Conservation (phyloP, 2,329 filamentous ascomycete genomes). For the Clonostachys solani region DNA sequence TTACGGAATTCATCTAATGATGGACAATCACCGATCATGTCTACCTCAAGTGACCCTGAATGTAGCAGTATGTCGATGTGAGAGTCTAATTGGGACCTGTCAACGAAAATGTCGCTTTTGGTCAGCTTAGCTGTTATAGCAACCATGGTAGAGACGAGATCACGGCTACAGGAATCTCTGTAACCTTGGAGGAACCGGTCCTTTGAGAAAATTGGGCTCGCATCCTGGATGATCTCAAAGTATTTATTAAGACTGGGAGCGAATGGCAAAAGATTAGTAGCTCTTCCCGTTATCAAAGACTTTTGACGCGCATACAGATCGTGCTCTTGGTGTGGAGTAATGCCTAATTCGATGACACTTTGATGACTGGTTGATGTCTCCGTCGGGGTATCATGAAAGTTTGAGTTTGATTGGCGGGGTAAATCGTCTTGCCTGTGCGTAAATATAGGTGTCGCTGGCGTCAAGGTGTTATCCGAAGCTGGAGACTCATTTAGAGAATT, state of each 20-base stretch:
- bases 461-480: no score
- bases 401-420: neutral
- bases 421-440: no score
- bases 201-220: neutral
- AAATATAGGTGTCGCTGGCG: no score
- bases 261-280: neutral
- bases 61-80: conserved; percentile 1
- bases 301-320: no score
- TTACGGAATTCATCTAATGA: neutral
- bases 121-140: neutral
- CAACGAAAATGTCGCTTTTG: neutral
- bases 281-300: no score
- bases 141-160: neutral
- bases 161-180: neutral
- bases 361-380: neutral
- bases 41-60: neutral
- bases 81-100: neutral
- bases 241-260: neutral
- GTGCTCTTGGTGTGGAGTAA: neutral
- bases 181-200: neutral
- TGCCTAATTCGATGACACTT: neutral
- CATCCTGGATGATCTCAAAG: neutral
- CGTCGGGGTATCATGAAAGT: neutral
- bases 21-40: neutral
- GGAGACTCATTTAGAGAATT: no score